Base-by-base conservation (phyloP, 2,329 filamentous ascomycete species). In the Diaporthe ampelina region DNA sequence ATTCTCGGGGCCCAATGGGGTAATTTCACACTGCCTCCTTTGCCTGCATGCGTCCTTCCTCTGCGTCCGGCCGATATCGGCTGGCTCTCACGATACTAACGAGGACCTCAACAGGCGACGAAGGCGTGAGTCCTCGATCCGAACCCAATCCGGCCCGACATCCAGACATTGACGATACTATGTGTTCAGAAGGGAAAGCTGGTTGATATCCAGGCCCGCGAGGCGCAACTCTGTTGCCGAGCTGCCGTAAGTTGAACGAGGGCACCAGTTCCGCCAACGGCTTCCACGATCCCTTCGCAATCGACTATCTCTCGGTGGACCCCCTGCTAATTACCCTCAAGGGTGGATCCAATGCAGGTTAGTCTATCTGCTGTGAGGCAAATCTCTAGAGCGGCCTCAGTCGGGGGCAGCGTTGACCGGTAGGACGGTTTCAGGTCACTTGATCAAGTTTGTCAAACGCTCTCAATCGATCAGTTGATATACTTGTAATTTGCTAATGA, bases 331-430 rank as follows among this genome's bases (percentile, higher is more conserved):
- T 1, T 61, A 5, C 15, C 37, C 57, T 61, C n/a, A 61, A 68
- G 63, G 67, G 90, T 73, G 90, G 90, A 68, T 90, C 91, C 82
- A 91, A 91, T 82, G 90, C 90, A 21, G 87, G 88, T 50, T 87
- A 89, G 78, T 89, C 87, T 52, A 84, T 85, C 45, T 35, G 50
- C 32, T 10, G 19, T 24, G n/a, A 61, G 57, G 35, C 57, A 15
- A 61, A 61, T 61, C 35, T 43, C 57, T 61, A 43, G 15, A 43
- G 57, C 57, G 57, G 57, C 35, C 57, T 43, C 21, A 43, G 40
- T 61, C 35, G 57, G 57, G 57, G 57, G 35, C 57, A 61, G 57
- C n/a, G 35, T n/a, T 61, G 37, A 61, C 57, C 35, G 57, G 57
- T 43, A 43, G n/a, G 57, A 61, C 57, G 57, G 57, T 43, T 61